phyloP scores from a whole-genome alignment of 2,329 filamentous ascomycete genomes.

The Tolypocladium ophioglossoides region DNA sequence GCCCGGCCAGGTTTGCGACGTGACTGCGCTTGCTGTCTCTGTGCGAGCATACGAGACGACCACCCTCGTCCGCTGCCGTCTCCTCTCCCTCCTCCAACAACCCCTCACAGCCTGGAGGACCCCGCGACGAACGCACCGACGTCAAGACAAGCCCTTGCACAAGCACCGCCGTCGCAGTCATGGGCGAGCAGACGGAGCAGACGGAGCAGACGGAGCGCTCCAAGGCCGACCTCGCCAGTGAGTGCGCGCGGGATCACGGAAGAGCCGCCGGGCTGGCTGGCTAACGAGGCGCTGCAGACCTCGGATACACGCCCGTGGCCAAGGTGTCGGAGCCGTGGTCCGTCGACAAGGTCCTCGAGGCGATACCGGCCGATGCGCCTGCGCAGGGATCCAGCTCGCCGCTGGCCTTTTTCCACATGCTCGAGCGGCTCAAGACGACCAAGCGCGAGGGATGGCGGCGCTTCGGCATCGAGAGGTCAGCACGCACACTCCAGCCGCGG shows the following conservation, averaged over 20 bases:
- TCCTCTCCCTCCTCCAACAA: not conserved
- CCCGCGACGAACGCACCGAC: not conserved
- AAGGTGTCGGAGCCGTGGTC: conserved; percentile 40
- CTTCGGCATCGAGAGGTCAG: conserved; percentile 59
- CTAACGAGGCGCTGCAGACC: conserved; percentile 8
- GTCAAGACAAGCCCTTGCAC: not conserved
- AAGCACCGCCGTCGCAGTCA: not conserved
- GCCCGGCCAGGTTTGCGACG: not conserved
- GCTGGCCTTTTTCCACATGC: conserved; percentile 84
- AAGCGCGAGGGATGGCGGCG: conserved; percentile 93
- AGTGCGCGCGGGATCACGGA: not conserved
- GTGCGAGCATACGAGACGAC: not conserved
- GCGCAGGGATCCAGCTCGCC: conserved; percentile 58
- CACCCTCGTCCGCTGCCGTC: not conserved
- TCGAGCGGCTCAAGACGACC: conserved; percentile 90
- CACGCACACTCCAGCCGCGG: not conserved
- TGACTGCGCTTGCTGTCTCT: not conserved
- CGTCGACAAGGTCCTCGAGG: conserved; percentile 52
- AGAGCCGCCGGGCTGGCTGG: not conserved
- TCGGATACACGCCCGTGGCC: conserved; percentile 24
- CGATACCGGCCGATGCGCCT: conserved; percentile 45
- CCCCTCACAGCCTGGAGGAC: not conserved
- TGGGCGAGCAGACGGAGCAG: conserved; percentile 1
- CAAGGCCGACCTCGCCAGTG: conserved; percentile 14
- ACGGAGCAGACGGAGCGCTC: not conserved